These are phyloP conservation scores for Periglandula ipomoeae DNA, from an alignment of 2,329 filamentous ascomycete genomes.

Conservation along the genomic window DNA sequence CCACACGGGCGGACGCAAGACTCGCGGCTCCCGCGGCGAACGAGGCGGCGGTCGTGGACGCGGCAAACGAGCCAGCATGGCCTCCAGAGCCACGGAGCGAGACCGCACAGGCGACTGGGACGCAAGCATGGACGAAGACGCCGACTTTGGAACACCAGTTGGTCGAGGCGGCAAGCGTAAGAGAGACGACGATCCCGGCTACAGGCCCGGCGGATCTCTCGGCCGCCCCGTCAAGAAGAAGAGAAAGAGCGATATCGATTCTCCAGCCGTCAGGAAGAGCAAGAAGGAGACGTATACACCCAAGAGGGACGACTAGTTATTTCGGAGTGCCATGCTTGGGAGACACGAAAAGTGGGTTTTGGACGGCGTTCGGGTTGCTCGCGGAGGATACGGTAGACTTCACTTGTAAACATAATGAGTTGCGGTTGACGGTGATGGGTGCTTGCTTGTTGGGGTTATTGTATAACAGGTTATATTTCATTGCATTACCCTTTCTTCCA, in stretches of 20 bases:
- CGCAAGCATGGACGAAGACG: conserved; percentile 31
- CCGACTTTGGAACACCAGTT: conserved; percentile 23
- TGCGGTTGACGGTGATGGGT: too few species aligned
- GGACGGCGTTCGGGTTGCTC: too few species aligned
- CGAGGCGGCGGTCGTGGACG: conserved; percentile 22
- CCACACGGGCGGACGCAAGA: conserved; percentile 23
- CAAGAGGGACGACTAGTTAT: conserved; percentile 11
- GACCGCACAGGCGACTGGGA: conserved; percentile 21
- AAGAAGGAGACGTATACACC: conserved; percentile 23
- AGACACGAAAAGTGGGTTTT: too few species aligned
- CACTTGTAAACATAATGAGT: too few species aligned
- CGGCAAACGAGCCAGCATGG: conserved; percentile 23
- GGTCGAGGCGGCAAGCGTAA: conserved; percentile 36
- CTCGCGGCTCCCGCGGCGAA: conserved; percentile 19
- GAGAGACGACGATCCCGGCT: conserved; percentile 50
- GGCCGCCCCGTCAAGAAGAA: conserved; percentile 48
- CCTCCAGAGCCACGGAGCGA: conserved; percentile 14
- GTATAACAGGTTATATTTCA: too few species aligned
- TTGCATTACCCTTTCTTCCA: too few species aligned
- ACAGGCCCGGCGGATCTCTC: conserved; percentile 48
- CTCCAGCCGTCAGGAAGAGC: conserved; percentile 24
- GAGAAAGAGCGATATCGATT: conserved; percentile 43
- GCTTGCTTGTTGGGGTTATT: too few species aligned
- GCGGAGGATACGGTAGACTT: too few species aligned
- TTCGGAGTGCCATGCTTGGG: too few species aligned